Percentiles rank a stretch among this genome's conserved stretches.
Conservation (phyloP, 2,329 filamentous ascomycete species). For the Fusarium sp. region DNA sequence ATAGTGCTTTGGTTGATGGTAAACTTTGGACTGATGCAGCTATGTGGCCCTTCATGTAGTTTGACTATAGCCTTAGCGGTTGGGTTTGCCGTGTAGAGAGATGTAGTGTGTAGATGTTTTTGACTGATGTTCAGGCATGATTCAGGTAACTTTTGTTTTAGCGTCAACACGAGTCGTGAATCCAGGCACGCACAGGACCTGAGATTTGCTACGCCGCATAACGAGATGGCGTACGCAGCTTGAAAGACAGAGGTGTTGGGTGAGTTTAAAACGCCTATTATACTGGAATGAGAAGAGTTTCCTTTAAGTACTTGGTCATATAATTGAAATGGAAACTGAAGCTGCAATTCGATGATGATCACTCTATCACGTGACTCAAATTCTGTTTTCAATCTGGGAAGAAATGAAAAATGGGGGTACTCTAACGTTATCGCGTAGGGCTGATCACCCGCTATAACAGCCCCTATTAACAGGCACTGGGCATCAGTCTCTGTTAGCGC, state of each 20-base stretch:
- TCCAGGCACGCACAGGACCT: no score
- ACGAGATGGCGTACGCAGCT: neutral
- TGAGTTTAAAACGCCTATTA: neutral
- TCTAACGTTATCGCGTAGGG: neutral
- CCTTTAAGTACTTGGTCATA: no score
- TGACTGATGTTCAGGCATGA: neutral
- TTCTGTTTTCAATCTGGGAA: neutral
- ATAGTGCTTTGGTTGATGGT: no score
- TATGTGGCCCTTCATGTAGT: neutral
- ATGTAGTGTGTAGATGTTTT: no score
- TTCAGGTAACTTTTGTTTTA: neutral
- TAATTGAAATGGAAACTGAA: no score
- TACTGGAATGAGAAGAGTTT: neutral
- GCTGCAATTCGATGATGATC: no score
- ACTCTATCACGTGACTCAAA: constrained; percentile 12
- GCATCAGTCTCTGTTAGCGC: constrained; percentile 22
- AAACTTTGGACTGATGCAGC: neutral
- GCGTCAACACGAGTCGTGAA: neutral
- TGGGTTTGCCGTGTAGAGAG: neutral
- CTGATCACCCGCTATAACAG: neutral
- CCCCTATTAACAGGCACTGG: fast-evolving
- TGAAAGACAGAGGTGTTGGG: neutral
- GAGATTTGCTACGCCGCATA: neutral
- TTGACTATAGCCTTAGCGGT: neutral
- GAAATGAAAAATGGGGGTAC: neutral